phyloP scores from a whole-genome alignment of 108 stramenopile genomes.

The Cyclostephanos invisitatus region DNA sequence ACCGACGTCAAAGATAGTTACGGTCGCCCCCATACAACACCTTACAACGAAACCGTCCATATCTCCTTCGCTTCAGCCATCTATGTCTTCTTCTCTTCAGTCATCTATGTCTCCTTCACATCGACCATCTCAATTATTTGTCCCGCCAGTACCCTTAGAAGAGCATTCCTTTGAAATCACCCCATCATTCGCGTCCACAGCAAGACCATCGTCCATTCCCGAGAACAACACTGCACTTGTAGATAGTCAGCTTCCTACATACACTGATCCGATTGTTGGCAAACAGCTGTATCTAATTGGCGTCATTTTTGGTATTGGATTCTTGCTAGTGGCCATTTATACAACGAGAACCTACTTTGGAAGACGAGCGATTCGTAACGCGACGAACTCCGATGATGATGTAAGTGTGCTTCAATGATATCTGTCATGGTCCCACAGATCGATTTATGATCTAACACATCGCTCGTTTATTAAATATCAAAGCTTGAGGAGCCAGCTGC shows the following conservation, averaged over 20 bases:
- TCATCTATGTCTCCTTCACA: background rate
- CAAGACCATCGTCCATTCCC: background rate
- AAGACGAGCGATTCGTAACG: background rate
- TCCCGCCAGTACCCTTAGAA: background rate
- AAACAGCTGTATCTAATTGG: background rate
- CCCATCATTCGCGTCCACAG: background rate
- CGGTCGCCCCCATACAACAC: background rate
- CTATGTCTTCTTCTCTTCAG: too few relatives aligned
- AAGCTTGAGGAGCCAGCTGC: slow-evolving; percentile 7
- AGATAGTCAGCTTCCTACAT: background rate
- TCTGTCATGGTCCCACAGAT: background rate
- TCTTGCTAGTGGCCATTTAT: slow-evolving; percentile 6
- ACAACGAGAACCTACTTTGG: background rate
- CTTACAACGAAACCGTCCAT: background rate
- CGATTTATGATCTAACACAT: background rate
- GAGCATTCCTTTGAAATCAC: background rate
- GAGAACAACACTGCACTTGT: background rate
- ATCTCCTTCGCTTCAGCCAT: too few relatives aligned
- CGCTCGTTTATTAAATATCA: background rate
- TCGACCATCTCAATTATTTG: background rate
- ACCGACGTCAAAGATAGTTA: background rate
- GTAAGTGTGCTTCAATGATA: slow-evolving; percentile 2
- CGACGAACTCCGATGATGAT: slow-evolving; percentile 2
- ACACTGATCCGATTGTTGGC: background rate
- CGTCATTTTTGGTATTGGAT: background rate